These are phyloP conservation scores for Cinchona pubescens DNA, from an alignment of 257 asterid genomes.

Conservation along the genomic window DNA sequence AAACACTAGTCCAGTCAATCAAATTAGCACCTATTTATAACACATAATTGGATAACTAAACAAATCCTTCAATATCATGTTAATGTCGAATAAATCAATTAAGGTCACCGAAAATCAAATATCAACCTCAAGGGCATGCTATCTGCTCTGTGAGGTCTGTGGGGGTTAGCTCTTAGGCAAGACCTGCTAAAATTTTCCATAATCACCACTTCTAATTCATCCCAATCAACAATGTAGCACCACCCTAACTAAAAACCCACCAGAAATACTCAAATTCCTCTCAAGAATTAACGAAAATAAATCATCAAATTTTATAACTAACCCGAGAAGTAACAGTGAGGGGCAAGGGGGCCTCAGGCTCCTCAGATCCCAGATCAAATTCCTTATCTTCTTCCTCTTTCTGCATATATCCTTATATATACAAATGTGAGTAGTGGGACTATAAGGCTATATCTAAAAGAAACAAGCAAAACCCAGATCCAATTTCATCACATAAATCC, in stretches of 20 bases:
- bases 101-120: background rate
- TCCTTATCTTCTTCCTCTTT: constrained; percentile 67
- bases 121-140: constrained; percentile 73
- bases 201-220: background rate
- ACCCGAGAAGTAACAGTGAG: constrained; percentile 96
- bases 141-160: constrained; percentile 48
- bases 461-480: constrained; percentile 35
- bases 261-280: constrained; percentile 9
- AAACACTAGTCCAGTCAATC: background rate
- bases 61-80: background rate
- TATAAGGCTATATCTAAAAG: constrained; percentile 10
- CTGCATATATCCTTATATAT: constrained; percentile 49
- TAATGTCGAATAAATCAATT: background rate
- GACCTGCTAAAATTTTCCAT: constrained; percentile 51
- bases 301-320: background rate
- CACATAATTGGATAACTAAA: background rate
- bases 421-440: constrained; percentile 1
- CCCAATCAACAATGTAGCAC: background rate
- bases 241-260: background rate
- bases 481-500: constrained; percentile 6
- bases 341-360: constrained; percentile 78
- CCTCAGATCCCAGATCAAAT: constrained; percentile 67
- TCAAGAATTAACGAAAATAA: background rate
- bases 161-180: too few relatives aligned
- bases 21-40: background rate